phyloP scores from a whole-genome alignment of 2,329 filamentous ascomycete species.

The Neonectria neomacrospora region DNA sequence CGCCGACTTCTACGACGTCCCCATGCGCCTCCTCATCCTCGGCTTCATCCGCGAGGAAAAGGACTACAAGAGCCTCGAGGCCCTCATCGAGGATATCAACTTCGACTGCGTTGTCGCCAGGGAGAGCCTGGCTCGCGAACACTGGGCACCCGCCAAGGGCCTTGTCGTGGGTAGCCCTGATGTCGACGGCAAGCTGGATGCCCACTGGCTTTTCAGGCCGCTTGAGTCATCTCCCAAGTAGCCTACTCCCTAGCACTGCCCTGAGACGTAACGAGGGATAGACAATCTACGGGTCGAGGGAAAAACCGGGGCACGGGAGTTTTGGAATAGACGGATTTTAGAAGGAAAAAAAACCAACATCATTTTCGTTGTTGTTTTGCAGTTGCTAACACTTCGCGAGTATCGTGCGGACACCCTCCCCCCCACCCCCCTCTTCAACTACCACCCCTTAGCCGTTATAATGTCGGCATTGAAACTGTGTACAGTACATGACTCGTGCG shows the following conservation, averaged over 20 bases:
- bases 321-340: constrained; percentile 39
- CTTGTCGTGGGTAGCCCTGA: constrained; percentile 45
- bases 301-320: constrained; percentile 31
- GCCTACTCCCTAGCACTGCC: not conserved
- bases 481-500: constrained; percentile 19
- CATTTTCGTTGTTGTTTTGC: constrained; percentile 35
- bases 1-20: constrained; percentile 85
- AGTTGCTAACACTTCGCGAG: constrained; percentile 35
- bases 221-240: constrained; percentile 24
- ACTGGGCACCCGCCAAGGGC: constrained; percentile 64
- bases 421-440: too few species aligned
- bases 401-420: constrained; percentile 41
- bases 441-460: constrained; percentile 1
- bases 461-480: constrained; percentile 23
- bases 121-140: constrained; percentile 74
- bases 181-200: constrained; percentile 49
- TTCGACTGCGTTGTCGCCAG: constrained; percentile 87
- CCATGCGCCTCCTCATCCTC: constrained; percentile 82
- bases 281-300: constrained; percentile 1
- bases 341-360: constrained; percentile 30
- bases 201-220: constrained; percentile 53
- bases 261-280: not conserved
- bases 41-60: constrained; percentile 91
- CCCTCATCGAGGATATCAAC: constrained; percentile 87
- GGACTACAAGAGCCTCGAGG: constrained; percentile 87